Evolutionary conservation across 78 protist species (phyloP), one percentile per base, ranked within the genome.

Genomic region (Cavenderia fasciculata): DNA sequence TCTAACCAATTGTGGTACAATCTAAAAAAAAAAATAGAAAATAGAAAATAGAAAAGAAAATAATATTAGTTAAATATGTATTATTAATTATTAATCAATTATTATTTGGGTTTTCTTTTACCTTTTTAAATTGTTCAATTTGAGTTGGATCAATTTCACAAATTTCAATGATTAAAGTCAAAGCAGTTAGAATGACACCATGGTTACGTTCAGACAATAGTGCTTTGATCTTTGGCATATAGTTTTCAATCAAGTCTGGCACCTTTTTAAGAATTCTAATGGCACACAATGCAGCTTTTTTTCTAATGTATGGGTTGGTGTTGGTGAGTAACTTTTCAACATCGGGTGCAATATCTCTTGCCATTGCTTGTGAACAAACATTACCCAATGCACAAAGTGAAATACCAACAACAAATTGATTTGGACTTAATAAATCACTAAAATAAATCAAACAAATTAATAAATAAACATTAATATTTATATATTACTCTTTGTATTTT

Each of bases 341-440:
- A 61, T 98, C 99, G 33, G 85, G 44, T 31, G 97, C 74, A 41
- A 97, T 77, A 44, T 97, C 99, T 34, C 99, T 94, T 57, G 98
- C 96, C 92, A 99, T 99, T 19, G 97, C 98, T 1, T 85, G 46
- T 27, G 98, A 94, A 25, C 98, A 78, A 40, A 99, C 96, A 95
- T 97, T 96, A 43, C 98, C 99, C 41, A 98, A 62, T 38, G 99
- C 88, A 52, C 94, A 75, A 54, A 97, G 66, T 6, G 99, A 97
- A n/a, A 98, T 86, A 14, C 98, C 98, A 21, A 82, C 94, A 12
- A 98, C 75, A 86, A 94, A 97, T 63, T 87, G 97, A 69, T 98
- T 96, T 56, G 62, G 27, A 71, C 87, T 46, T 21, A 71, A 49
- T 73, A 97, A 49, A 82, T 97, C 99, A 68, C 94, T 97, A 47